Conservation (phyloP, 345 rosid species). For the Brassica cretica region DNA sequence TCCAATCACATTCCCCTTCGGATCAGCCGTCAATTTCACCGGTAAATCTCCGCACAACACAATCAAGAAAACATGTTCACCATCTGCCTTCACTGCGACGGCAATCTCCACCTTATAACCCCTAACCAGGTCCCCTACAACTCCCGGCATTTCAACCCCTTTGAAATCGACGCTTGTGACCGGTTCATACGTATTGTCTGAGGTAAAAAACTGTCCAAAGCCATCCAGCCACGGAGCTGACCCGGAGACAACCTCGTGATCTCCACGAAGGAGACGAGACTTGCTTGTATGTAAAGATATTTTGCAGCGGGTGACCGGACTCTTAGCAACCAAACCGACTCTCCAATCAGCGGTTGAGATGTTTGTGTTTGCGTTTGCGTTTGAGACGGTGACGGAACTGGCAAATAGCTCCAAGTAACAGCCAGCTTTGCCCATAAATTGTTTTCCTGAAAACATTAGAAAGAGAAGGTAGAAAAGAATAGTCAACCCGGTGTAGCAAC, state of each 20-base stretch:
- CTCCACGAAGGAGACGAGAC: constrained; percentile 26
- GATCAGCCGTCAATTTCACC: constrained; percentile 14
- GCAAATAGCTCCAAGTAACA: constrained; percentile 30
- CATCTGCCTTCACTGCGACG: neutral
- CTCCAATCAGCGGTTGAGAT: constrained; percentile 21
- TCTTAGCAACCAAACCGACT: constrained; percentile 5
- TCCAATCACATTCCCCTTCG: neutral
- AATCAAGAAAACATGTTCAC: neutral
- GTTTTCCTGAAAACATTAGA: neutral
- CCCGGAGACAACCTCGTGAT: constrained; percentile 6
- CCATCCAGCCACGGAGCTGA: neutral
- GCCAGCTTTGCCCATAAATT: no score
- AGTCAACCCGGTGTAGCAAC: neutral
- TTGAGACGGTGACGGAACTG: constrained; percentile 20
- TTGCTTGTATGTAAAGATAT: neutral
- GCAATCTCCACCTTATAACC: constrained; percentile 14
- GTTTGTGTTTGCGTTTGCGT: constrained; percentile 16
- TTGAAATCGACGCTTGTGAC: neutral
- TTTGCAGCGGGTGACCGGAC: constrained; percentile 18
- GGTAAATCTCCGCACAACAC: constrained; percentile 14
- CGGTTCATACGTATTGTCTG: neutral
- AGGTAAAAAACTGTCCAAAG: neutral
- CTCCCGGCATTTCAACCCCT: neutral
- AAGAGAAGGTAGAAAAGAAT: neutral
- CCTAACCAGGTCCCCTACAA: constrained; percentile 4